Evolutionary conservation across 1,284 basidiomycete species (phyloP).

Genomic region (Trichosporon ovoides): DNA sequence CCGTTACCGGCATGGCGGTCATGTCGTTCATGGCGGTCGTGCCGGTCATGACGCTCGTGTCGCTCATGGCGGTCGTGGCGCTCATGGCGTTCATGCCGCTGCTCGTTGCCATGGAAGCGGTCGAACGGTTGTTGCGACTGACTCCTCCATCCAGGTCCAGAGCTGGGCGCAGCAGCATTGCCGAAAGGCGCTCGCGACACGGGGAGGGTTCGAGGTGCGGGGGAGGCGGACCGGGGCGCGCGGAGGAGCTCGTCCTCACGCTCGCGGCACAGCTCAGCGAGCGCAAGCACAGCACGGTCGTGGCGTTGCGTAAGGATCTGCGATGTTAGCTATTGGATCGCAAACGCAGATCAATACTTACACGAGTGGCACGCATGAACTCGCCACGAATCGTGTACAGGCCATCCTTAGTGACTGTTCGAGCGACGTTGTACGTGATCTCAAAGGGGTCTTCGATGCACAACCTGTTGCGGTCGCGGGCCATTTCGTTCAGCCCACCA

Average conservation of each 20-base stretch:
- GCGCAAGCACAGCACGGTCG: constrained; percentile 70
- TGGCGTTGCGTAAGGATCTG: constrained; percentile 67
- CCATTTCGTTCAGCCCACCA: constrained; percentile 58
- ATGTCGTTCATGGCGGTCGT: too few relatives aligned
- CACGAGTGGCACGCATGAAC: constrained; percentile 89
- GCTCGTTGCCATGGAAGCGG: constrained; percentile 19
- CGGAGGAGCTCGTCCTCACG: constrained; percentile 49
- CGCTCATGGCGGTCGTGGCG: background rate
- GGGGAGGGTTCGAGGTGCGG: constrained; percentile 41
- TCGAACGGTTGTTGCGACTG: constrained; percentile 43
- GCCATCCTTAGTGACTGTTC: constrained; percentile 94
- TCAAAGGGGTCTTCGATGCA: constrained; percentile 99
- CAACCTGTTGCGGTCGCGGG: constrained; percentile 80
- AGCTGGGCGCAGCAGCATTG: constrained; percentile 4
- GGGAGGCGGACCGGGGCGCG: constrained; percentile 48
- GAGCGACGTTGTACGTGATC: constrained; percentile 86
- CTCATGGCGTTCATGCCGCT: constrained; percentile 1
- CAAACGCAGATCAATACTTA: constrained; percentile 17
- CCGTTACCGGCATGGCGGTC: background rate
- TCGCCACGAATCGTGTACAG: constrained; percentile 95
- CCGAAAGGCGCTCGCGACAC: constrained; percentile 30
- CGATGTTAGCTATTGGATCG: constrained; percentile 8
- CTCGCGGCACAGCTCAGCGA: constrained; percentile 70
- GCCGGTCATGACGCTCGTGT: background rate
- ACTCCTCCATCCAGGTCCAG: constrained; percentile 31